Conservation (phyloP, 2,329 filamentous ascomycete species). For the Nothophoma quercina region DNA sequence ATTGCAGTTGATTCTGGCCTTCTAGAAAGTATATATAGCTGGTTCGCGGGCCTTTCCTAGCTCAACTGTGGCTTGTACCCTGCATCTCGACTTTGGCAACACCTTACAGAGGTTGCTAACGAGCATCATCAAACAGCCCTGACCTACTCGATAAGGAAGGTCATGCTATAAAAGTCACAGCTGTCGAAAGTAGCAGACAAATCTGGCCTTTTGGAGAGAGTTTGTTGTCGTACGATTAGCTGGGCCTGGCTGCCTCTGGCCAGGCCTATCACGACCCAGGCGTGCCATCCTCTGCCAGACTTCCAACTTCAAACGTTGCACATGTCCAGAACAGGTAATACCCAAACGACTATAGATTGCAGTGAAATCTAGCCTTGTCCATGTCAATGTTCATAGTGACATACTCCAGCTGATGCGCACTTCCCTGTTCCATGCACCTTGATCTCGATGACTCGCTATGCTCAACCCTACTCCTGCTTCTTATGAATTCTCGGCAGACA, state of each 20-base stretch:
- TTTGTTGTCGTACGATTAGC: background rate
- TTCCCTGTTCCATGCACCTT: no score
- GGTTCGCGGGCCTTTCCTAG: no score
- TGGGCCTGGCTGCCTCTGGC: background rate
- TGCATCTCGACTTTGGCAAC: background rate
- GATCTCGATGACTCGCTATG: background rate
- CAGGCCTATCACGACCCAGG: background rate
- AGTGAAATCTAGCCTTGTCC: background rate
- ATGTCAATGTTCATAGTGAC: background rate
- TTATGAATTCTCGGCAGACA: slow-evolving; percentile 56
- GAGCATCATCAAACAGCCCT: no score
- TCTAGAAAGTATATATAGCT: no score
- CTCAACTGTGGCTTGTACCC: no score
- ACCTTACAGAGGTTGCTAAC: no score
- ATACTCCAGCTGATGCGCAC: no score
- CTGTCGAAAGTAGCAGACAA: background rate
- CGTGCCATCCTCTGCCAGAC: background rate
- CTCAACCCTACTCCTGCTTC: slow-evolving; percentile 48
- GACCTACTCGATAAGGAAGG: background rate
- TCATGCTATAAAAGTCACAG: background rate
- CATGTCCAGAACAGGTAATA: background rate
- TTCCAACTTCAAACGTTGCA: background rate
- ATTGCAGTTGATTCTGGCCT: no score
- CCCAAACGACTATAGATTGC: background rate
- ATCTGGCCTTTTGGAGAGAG: background rate